A percentile compares a stretch with the other conserved stretches of the same genome.
These are phyloP conservation scores for Symmetrospora coprosmae DNA, from an alignment of 768 basidiomycete species.

Conservation along the genomic window DNA sequence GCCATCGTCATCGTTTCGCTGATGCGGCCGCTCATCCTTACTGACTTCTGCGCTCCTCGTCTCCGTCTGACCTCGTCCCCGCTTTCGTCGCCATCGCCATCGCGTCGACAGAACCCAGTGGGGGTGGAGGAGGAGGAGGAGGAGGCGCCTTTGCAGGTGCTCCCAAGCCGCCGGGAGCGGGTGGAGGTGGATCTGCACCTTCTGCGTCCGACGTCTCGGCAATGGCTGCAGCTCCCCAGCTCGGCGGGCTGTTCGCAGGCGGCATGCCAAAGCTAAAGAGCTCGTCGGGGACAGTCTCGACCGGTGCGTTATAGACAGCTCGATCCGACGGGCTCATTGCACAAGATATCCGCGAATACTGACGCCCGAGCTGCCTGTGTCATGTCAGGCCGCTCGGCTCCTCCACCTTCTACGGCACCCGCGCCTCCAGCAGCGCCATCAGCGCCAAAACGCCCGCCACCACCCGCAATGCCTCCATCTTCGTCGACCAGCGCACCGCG, in stretches of 20 bases:
- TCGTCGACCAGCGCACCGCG: not conserved
- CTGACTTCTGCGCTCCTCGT: too few relatives aligned
- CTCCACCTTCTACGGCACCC: not conserved
- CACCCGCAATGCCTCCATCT: constrained; percentile 12
- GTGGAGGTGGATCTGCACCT: not conserved
- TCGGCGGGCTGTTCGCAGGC: constrained; percentile 17
- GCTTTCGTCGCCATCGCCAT: too few relatives aligned
- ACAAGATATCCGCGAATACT: not conserved
- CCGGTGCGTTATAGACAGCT: constrained; percentile 12
- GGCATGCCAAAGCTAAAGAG: constrained; percentile 12
- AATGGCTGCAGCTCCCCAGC: constrained; percentile 13
- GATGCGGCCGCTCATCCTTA: too few relatives aligned
- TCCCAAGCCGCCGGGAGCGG: constrained; percentile 7
- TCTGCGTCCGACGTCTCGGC: constrained; percentile 2
- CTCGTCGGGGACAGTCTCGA: not conserved
- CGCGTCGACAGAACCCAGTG: too few relatives aligned
- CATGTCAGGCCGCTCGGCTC: not conserved
- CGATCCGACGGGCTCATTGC: too few relatives aligned
- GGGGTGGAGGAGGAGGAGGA: not conserved
- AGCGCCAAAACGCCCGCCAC: not conserved
- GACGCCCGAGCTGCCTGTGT: not conserved
- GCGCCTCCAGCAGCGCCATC: not conserved
- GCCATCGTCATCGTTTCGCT: too few relatives aligned
- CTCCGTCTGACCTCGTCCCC: too few relatives aligned
- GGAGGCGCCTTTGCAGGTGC: not conserved